Conservation (phyloP, 2,329 filamentous ascomycete species). For the Didymella pomorum region DNA sequence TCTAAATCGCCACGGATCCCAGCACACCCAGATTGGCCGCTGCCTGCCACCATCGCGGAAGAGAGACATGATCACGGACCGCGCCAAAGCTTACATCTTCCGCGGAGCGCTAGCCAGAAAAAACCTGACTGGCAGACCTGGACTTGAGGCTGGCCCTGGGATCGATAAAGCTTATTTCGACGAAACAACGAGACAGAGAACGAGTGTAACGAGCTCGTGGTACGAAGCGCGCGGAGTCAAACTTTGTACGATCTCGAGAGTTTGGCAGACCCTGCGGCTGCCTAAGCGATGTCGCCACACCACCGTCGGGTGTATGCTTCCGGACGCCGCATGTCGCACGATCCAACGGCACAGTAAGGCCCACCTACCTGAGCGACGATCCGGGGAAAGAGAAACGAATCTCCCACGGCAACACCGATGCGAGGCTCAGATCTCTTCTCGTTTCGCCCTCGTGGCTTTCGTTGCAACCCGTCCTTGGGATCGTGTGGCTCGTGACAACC, state of each 20-base stretch:
- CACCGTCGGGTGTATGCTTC: neutral
- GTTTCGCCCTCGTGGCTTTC: neutral
- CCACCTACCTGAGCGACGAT: neutral
- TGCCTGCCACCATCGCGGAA: constrained; percentile 8
- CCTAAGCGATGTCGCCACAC: neutral
- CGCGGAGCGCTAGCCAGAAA: constrained; percentile 1
- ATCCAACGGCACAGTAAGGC: neutral
- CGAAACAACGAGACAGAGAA: neutral
- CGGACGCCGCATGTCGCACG: neutral
- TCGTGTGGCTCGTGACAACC: neutral
- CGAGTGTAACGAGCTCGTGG: neutral
- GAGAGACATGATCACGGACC: neutral
- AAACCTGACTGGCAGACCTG: constrained; percentile 25
- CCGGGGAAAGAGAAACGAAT: neutral
- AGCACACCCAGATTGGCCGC: constrained; percentile 6
- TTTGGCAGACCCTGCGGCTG: neutral
- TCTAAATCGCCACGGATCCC: constrained; percentile 1
- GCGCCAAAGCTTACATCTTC: neutral
- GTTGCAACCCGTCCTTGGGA: neutral
- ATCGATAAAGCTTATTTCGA: neutral
- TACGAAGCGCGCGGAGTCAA: neutral
- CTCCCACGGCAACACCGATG: neutral
- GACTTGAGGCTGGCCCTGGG: constrained; percentile 22
- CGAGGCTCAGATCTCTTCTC: neutral
- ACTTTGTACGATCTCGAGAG: neutral